Conservation (phyloP, 2,329 filamentous ascomycete genomes). For the Talaromyces funiculosus region DNA sequence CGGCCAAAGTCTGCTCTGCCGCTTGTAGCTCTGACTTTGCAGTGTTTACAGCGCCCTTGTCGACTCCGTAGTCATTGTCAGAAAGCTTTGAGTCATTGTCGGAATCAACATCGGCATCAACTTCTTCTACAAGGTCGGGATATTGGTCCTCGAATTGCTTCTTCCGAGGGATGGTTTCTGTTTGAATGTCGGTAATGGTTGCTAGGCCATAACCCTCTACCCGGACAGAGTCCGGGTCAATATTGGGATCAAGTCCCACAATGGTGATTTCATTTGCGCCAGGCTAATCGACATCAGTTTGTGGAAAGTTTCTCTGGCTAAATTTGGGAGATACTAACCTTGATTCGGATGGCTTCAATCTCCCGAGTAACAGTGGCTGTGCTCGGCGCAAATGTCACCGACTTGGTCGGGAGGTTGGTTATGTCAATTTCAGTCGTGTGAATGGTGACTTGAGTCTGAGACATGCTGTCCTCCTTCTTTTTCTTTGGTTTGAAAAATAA, state of each 20-base stretch:
- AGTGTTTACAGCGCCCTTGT: conserved; percentile 13
- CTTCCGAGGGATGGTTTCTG: conserved; percentile 53
- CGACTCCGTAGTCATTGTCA: conserved; percentile 8
- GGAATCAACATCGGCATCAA: conserved; percentile 35
- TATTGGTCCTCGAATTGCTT: conserved; percentile 53
- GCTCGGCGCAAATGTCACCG: conserved; percentile 58
- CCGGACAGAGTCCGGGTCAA: conserved; percentile 54
- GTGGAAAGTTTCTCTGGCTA: no score
- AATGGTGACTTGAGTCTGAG: conserved; percentile 9
- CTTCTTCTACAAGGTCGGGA: conserved; percentile 36
- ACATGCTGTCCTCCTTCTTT: not conserved
- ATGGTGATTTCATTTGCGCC: conserved; percentile 55
- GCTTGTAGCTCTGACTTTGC: conserved; percentile 27
- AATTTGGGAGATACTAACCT: conserved; percentile 26
- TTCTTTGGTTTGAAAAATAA: not conserved
- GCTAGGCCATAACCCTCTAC: conserved; percentile 55
- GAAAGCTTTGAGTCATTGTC: conserved; percentile 20
- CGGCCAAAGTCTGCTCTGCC: conserved; percentile 27
- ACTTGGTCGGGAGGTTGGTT: conserved; percentile 53
- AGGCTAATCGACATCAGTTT: conserved; percentile 29
- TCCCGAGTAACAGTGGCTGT: conserved; percentile 58
- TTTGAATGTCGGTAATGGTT: conserved; percentile 57
- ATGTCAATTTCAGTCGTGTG: conserved; percentile 40
- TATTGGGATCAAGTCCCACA: conserved; percentile 49
- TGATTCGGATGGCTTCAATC: conserved; percentile 48